Evolutionary conservation across 169 alveolate genomes (phyloP).

Genomic region (Theileria equi): DNA sequence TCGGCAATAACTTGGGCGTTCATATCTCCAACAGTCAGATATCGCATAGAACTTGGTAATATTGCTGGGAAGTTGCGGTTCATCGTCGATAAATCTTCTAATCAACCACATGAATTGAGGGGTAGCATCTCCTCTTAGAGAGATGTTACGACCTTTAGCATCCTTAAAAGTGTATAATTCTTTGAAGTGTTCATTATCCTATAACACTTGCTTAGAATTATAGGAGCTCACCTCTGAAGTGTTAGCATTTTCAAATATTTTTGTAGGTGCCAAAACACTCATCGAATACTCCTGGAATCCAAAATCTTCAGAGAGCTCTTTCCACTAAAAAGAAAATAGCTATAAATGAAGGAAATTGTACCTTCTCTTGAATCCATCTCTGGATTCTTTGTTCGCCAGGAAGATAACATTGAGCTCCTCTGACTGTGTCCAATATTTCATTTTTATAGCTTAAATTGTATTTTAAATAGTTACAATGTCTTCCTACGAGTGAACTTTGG

Average conservation of each 20-base stretch:
- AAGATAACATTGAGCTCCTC: slow-evolving; percentile 58
- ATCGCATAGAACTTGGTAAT: slow-evolving; percentile 52
- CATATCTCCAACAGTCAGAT: slow-evolving; percentile 68
- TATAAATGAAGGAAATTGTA: neutral
- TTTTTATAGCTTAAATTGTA: neutral
- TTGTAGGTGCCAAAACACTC: slow-evolving; percentile 54
- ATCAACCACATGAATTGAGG: slow-evolving; percentile 65
- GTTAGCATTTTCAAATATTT: slow-evolving; percentile 16
- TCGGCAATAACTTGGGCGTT: slow-evolving; percentile 54
- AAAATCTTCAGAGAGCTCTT: slow-evolving; percentile 1
- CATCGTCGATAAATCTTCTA: neutral
- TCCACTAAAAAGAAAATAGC: slow-evolving; percentile 28
- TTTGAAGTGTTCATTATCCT: slow-evolving; percentile 44
- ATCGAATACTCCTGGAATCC: slow-evolving; percentile 62
- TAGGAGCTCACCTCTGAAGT: neutral
- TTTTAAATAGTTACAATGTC: too few species aligned
- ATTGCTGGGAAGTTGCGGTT: neutral
- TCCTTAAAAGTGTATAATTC: slow-evolving; percentile 53
- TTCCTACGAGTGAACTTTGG: neutral
- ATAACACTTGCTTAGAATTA: neutral
- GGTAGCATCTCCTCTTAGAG: slow-evolving; percentile 60
- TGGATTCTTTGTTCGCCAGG: slow-evolving; percentile 57
- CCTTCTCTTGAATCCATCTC: slow-evolving; percentile 49
- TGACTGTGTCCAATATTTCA: slow-evolving; percentile 13
- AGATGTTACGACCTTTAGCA: slow-evolving; percentile 49